These are phyloP conservation scores for Ogataea chonburiensis DNA, from an alignment of 805 yeast species.

Conservation along the genomic window DNA sequence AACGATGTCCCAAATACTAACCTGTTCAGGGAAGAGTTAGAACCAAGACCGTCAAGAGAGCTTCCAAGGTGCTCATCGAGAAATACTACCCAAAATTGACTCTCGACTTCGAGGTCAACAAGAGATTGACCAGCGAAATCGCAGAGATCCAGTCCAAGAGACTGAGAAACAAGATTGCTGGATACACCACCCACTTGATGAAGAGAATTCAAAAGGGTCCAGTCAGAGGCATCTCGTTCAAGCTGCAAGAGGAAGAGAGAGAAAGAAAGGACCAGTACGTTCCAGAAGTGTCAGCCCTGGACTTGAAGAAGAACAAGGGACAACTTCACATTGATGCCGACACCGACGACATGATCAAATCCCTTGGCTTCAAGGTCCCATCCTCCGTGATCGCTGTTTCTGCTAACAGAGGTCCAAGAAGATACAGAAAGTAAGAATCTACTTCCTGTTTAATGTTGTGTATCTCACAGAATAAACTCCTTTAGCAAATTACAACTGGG, in stretches of 20 bases:
- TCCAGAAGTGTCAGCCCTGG: slow-evolving; percentile 99
- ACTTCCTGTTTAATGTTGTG: slow-evolving; percentile 18
- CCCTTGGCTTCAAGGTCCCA: slow-evolving; percentile 90
- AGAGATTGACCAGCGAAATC: slow-evolving; percentile 97
- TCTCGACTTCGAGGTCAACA: slow-evolving; percentile 99
- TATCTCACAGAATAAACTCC: slow-evolving; percentile 15
- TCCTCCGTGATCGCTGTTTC: slow-evolving; percentile 82
- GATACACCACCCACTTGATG: slow-evolving; percentile 99
- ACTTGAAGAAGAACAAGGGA: slow-evolving; percentile 93
- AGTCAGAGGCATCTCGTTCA: slow-evolving; percentile 99
- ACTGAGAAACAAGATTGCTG: slow-evolving; percentile 99
- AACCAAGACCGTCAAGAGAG: slow-evolving; percentile 99
- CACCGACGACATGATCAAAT: slow-evolving; percentile 91
- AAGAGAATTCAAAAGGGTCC: slow-evolving; percentile 99
- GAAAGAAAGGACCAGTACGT: slow-evolving; percentile 99
- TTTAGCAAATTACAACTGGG: slow-evolving; percentile 6
- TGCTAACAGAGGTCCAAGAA: slow-evolving; percentile 86
- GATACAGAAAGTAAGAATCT: slow-evolving; percentile 72
- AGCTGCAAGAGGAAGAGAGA: slow-evolving; percentile 99
- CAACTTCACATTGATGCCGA: slow-evolving; percentile 96
- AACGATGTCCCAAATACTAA: slow-evolving; percentile 2
- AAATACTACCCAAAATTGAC: slow-evolving; percentile 99
- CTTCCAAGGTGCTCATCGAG: slow-evolving; percentile 99
- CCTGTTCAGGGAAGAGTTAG: slow-evolving; percentile 95
- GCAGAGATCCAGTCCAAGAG: slow-evolving; percentile 99